Base-by-base conservation (phyloP, 306 rosid genomes). In the Arachis stenosperma region DNA sequence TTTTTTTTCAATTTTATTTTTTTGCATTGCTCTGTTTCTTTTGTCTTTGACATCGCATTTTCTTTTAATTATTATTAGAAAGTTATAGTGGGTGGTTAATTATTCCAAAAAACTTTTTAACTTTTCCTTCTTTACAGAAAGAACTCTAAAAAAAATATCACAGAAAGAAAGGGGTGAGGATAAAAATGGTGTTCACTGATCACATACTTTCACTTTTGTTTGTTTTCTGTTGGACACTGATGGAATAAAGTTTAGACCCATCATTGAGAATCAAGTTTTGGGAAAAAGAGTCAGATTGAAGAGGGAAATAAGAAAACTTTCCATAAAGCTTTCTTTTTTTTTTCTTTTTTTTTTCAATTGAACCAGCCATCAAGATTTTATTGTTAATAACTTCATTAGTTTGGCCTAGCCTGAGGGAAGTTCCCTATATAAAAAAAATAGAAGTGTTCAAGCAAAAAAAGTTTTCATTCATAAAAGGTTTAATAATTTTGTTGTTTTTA, bases 191-290 rank as follows among this genome's bases (percentile, higher is more conserved):
- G 61, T 58, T 75, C 70, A 64, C 69, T 33, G 37, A 33, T 33
- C 37, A 22, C 27, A 22, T 4, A 46, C 51, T 46, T 46, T 42
- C 54, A 76, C 84, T 74, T 82, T 46, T 33, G 68, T 75, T 76
- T 62, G 69, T 69, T 65, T 65, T 75, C 84, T 76, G 80, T 75
- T 53, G 60, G 71, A 73, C 64, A 44, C 79, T 71, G 77, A 68
- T 37, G 68, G 80, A 62, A 73, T 60, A 71, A 75, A 70, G 61
- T 75, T 70, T 60, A 82, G 56, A 81, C 67, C 79, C 79, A 68
- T 71, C 64, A 52, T 53, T 77, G 73, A 79, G 84, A 81, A 75
- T 81, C 82, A 61, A 68, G 68, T 14, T 52, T 64, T 36, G 41
- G 62, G 79, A 46, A 65, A 65, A 80, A 65, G 79, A 75, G 40